These are phyloP conservation scores for Cercospora zeae-maydis DNA, from an alignment of 2,329 filamentous ascomycete species.

Conservation along the genomic window DNA sequence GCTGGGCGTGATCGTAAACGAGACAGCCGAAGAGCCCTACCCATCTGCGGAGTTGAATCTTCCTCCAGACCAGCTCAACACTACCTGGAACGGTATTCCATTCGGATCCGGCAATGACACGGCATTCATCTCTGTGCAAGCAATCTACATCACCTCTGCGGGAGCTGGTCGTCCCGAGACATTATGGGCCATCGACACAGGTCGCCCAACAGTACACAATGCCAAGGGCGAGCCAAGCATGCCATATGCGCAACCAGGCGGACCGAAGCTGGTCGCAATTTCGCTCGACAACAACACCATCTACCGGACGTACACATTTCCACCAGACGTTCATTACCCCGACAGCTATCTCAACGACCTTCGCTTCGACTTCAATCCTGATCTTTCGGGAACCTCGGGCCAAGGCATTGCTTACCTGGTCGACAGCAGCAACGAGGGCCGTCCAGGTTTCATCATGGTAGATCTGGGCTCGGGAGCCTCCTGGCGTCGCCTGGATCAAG, in stretches of 20 bases:
- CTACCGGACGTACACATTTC: slow-evolving; percentile 43
- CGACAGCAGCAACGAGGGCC: slow-evolving; percentile 46
- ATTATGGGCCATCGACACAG: slow-evolving; percentile 47
- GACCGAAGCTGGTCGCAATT: slow-evolving; percentile 46
- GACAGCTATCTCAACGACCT: slow-evolving; percentile 49
- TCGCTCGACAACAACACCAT: slow-evolving; percentile 42
- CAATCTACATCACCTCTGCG: slow-evolving; percentile 44
- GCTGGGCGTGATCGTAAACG: slow-evolving; percentile 47
- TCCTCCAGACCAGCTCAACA: slow-evolving; percentile 38
- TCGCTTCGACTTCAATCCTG: slow-evolving; percentile 46
- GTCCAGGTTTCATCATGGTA: slow-evolving; percentile 48
- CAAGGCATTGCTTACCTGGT: slow-evolving; percentile 46
- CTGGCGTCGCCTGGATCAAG: slow-evolving; percentile 41
- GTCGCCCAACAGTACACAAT: slow-evolving; percentile 43
- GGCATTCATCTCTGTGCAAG: slow-evolving; percentile 45
- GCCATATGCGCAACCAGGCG: slow-evolving; percentile 46
- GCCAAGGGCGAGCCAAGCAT: slow-evolving; percentile 39
- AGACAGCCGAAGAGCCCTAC: slow-evolving; percentile 48
- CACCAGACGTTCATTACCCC: slow-evolving; percentile 43
- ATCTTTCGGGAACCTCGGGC: slow-evolving; percentile 38
- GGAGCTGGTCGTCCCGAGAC: slow-evolving; percentile 39
- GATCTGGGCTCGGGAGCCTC: slow-evolving; percentile 43
- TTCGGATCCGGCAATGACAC: slow-evolving; percentile 46
- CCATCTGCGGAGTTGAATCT: slow-evolving; percentile 42
- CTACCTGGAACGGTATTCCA: slow-evolving; percentile 40